These are phyloP conservation scores for Yamadazyma siamensis DNA, from an alignment of 1,139 yeast species.

Conservation along the genomic window DNA sequence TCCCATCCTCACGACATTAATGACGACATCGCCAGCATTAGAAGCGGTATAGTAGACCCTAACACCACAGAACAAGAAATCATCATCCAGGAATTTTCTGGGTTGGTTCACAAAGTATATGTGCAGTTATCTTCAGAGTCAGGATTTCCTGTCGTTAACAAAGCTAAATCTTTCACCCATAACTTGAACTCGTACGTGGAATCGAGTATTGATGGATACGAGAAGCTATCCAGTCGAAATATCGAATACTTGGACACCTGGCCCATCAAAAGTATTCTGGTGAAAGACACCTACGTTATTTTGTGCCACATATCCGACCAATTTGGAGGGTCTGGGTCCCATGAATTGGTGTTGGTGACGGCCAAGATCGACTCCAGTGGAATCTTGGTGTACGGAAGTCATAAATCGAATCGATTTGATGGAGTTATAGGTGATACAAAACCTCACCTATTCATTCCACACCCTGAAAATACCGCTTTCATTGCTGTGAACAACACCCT, in stretches of 20 bases:
- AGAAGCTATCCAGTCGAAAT: conserved; percentile 31
- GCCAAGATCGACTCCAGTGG: conserved; percentile 53
- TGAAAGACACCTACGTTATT: conserved; percentile 42
- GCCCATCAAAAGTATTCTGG: conserved; percentile 25
- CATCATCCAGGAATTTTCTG: conserved; percentile 45
- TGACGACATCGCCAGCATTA: conserved; percentile 58
- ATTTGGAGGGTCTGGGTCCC: conserved; percentile 14
- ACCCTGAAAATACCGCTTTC: conserved; percentile 61
- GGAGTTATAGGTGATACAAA: conserved; percentile 23
- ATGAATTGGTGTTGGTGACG: conserved; percentile 49
- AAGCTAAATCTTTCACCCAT: conserved; percentile 25
- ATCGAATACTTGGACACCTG: conserved; percentile 54
- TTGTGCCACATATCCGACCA: conserved; percentile 34
- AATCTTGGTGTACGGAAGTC: conserved; percentile 58
- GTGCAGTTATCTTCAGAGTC: conserved; percentile 31
- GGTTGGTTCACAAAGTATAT: conserved; percentile 33
- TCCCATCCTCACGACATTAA: conserved; percentile 12
- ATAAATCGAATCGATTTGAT: conserved; percentile 38
- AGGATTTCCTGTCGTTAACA: conserved; percentile 27
- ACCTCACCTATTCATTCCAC: conserved; percentile 59
- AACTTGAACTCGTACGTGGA: conserved; percentile 28
- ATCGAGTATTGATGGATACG: conserved; percentile 35
- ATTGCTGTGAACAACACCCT: conserved; percentile 60
- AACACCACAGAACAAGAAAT: conserved; percentile 47
- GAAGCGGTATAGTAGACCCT: conserved; percentile 50